Evolutionary conservation across 129 eudicot genomes (phyloP), one percentile per base, ranked within the genome.

Genomic region (Sambucus nigra): DNA sequence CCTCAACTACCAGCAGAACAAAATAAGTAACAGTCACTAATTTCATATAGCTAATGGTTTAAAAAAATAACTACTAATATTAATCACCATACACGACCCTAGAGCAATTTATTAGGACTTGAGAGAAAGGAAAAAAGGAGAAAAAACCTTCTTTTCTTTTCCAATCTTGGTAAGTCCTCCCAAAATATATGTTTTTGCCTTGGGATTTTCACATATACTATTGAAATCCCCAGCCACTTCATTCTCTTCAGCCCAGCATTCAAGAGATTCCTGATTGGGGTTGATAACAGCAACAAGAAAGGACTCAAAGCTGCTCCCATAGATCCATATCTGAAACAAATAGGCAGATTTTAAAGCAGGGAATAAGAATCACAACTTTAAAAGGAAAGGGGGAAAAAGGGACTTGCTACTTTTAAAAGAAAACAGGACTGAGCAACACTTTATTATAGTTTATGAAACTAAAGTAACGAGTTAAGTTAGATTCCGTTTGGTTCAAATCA

Each of bases 221-320:
- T 21, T 29, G 32, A 79, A 70, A 53, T 92, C 87, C 28, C 78
- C 94, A 17, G 62, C 16, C 22, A 92, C 64, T 67, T 79, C 81
- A 47, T 86, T 79, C 32, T 63, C 72, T 46, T 69, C 65, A 24
- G 94, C 99, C 99, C 99, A 92, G 0, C n/a, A 31, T 69, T 80
- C 76, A 32, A 92, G 88, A n/a, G 53, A 60, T 61, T 80, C 82
- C 60, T 64, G 53, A 53, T 86, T 86, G 35, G 99, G 99, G 72
- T 92, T 92, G 48, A 71, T 81, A 56, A 92, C 81, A 16, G 96
- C 96, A 55, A 92, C 94, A 24, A 92, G 91, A 70, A 72, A 77
- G 25, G 99, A 86, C 70, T 86, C 79, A 19, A 57, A 92, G 83
- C 99, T 92, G 69, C 76, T 82, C 21, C 99, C 99, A 40, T 92